A percentile compares a stretch with the other conserved stretches of the same genome.
phyloP scores from a whole-genome alignment of 163 green algal species.

The Smithsoniella earleae region DNA sequence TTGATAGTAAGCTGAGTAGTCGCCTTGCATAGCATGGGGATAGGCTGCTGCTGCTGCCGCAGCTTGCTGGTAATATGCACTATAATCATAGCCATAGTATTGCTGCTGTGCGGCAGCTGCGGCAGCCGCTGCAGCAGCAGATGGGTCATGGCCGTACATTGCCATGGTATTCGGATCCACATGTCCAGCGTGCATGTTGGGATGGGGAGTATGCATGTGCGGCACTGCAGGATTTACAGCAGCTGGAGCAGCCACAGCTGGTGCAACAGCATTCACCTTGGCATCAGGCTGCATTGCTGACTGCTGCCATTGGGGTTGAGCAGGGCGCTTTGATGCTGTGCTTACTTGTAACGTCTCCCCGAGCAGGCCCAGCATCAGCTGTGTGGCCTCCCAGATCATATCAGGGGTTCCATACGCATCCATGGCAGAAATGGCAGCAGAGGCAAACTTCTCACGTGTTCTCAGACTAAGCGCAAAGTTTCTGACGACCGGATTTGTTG shows the following conservation, averaged over 20 bases:
- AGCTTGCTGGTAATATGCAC: not conserved
- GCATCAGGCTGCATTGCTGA: not conserved
- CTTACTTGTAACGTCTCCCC: not conserved
- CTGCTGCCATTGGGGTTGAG: not conserved
- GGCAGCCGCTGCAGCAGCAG: not conserved
- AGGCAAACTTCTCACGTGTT: not conserved
- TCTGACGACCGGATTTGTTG: not conserved
- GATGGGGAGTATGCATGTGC: conserved; percentile 21
- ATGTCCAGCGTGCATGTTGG: not conserved
- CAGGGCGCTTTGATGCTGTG: conserved; percentile 7
- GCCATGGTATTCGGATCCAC: not conserved
- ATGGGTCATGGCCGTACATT: not conserved
- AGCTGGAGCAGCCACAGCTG: conserved; percentile 8
- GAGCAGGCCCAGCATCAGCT: not conserved
- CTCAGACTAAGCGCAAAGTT: not conserved
- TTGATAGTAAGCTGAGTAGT: not conserved
- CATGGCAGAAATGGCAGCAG: conserved; percentile 13
- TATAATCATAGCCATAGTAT: conserved; percentile 31
- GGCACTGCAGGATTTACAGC: not conserved
- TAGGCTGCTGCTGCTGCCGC: not conserved
- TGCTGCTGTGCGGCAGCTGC: conserved; percentile 14
- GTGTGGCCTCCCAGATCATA: not conserved
- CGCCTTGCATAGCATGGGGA: not conserved
- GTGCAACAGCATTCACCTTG: not conserved
- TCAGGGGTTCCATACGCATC: not conserved